Base-by-base conservation (phyloP, 2,329 filamentous ascomycete species). In the Westerdykella ornata region DNA sequence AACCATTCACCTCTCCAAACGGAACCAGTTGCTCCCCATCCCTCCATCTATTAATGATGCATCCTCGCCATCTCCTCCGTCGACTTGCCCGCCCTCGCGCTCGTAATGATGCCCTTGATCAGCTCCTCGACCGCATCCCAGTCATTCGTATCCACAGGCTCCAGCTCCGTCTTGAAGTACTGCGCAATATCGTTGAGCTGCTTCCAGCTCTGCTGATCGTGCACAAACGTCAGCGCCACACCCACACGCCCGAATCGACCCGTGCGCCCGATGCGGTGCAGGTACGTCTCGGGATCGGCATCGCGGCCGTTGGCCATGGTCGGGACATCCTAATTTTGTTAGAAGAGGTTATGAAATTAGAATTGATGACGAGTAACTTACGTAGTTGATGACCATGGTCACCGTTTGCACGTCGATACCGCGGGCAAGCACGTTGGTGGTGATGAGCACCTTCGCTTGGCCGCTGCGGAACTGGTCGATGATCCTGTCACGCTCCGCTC, bases 381-480 rank as follows among this genome's bases (percentile, higher is more conserved):
- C 76, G 68, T 98, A 98, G 73, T 98, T 98, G 74, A 98, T 88
- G 40, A 98, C 92, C 83, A 98, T 92, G 8, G 88, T 95, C 12
- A 98, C 92, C 19, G 82, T 82, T 70, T 94, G 68, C 63, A 97
- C 72, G 60, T 98, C 92, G 57, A 98, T 97, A 63, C 92, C 92
- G 61, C 92, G 88, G 7, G 92, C 86, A 44, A 98, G 78, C 29
- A 98, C 89, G 60, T 98, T 98, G 54, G 92, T 98, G 1, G 92
- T 94, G 60, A 98, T 96, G 47, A 98, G 82, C 7, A 98, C 92
- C 72, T 98, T 98, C 59, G 88, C 88, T 44, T 83, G 77, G 30
- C 90, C 90, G 34, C 72, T 78, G 44, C 92, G 82, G 78, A 98
- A 98, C 43, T 85, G 78, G 59, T 90, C 81, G 46, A 98, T 82